Percentiles rank a stretch among this genome's conserved stretches.
These are phyloP conservation scores for Hemileccinum impolitum DNA, from an alignment of 768 basidiomycete species.

Conservation along the genomic window DNA sequence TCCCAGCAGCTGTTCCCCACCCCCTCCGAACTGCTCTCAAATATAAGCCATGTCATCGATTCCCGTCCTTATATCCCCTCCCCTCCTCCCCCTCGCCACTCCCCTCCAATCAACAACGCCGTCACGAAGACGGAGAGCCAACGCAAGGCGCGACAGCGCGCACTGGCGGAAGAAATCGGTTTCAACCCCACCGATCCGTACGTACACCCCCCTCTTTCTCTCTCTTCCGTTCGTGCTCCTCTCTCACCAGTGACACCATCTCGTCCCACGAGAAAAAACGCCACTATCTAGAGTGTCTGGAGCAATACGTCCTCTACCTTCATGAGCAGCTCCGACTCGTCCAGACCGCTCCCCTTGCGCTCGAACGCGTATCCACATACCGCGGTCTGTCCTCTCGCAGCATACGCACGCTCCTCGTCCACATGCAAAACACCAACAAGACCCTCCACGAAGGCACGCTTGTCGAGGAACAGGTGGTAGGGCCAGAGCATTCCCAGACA, in stretches of 20 bases:
- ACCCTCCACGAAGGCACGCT: constrained; percentile 48
- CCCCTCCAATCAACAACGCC: background rate
- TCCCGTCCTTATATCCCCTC: constrained; percentile 9
- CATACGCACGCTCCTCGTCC: constrained; percentile 66
- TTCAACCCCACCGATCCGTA: constrained; percentile 63
- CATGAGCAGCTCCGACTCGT: constrained; percentile 57
- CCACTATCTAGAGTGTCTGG: constrained; percentile 68
- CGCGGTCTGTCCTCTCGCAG: constrained; percentile 60
- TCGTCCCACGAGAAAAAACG: constrained; percentile 78
- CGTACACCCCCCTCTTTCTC: constrained; percentile 16
- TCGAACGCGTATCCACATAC: constrained; percentile 51
- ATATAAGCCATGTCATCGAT: constrained; percentile 28
- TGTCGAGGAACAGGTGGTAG: constrained; percentile 55
- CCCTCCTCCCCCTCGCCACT: constrained; percentile 7
- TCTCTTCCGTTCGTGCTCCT: background rate
- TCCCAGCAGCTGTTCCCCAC: constrained; percentile 54
- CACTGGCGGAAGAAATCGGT: constrained; percentile 51
- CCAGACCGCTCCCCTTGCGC: constrained; percentile 41
- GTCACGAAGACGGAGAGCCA: constrained; percentile 41
- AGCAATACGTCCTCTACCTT: constrained; percentile 65
- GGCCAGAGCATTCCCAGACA: background rate
- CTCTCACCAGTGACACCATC: constrained; percentile 53
- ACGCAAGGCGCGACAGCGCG: constrained; percentile 57
- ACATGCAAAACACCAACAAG: constrained; percentile 58
- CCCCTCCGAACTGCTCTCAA: constrained; percentile 57